Evolutionary conservation across 1,284 basidiomycete species (phyloP), one percentile per base, ranked within the genome.

Genomic region (Bondarzewia mesenterica): DNA sequence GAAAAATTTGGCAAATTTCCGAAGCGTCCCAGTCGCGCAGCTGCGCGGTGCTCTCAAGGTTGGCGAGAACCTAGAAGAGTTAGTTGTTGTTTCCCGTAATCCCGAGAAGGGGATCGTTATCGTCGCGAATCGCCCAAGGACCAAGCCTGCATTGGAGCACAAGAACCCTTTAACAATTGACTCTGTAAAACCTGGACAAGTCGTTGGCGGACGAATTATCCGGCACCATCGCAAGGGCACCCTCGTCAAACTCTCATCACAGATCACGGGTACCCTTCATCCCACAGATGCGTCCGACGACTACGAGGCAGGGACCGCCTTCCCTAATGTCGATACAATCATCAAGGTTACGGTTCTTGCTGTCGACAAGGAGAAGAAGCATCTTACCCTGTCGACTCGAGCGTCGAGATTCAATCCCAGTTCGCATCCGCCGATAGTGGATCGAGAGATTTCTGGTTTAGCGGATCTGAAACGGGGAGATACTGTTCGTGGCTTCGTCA

Each of bases 1-100:
- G 43, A 85, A 85, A 58, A 89, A 91, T 55, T 72, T 98, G 42
- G 92, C 94, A n/a, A 89, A 90, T 55, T 79, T 85, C 59, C 80
- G 89, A 20, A 74, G 72, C 18, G 67, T 80, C 10, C 74, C 82
- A 1, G 70, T 87, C 10, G 72, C 85, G n/a, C 85, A 90, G 56
- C 71, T 96, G 18, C 80, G 82, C 21, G 68, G 71, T 1, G 66
- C 72, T 3, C 69, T 98, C 43, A 80, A 85, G 58, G 69, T 73
- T 35, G 90, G 89, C 15, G 86, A 93, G 47, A 74, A 74, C 53
- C 66, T 99, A 20, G 72, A 83, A 12, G 84, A 89, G 43, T 73
- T 99, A 5, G 80, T 90, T 3, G 89, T 99, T 16, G 87, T 93
- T 21, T 88, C 90, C n/a, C 88, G 91, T 58, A 93, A 93, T 62